Evolutionary conservation across 106 monocot species (phyloP).

Genomic region (Acorus gramineus): DNA sequence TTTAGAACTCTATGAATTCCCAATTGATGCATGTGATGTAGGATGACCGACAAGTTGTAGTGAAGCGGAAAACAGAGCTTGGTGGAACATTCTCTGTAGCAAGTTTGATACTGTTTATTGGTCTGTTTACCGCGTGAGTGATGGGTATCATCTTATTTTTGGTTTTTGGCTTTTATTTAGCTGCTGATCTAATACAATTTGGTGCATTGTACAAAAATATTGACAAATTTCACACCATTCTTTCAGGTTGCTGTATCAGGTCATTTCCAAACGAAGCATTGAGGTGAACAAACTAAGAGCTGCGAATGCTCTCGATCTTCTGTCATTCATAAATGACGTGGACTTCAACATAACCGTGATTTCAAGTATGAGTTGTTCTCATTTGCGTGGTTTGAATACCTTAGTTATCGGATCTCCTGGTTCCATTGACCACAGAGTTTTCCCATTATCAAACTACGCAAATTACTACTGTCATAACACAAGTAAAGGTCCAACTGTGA

Average conservation of each 20-base stretch:
- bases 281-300: constrained; percentile 72
- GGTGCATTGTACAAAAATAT: background rate
- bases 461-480: constrained; percentile 68
- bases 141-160: background rate
- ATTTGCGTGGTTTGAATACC: constrained; percentile 42
- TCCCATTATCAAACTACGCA: constrained; percentile 33
- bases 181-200: too few species aligned
- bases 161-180: too few species aligned
- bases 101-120: constrained; percentile 71
- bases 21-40: constrained; percentile 16
- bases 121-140: constrained; percentile 85
- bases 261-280: constrained; percentile 58
- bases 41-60: constrained; percentile 62
- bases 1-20: background rate
- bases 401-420: constrained; percentile 55
- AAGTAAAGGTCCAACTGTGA: constrained; percentile 58
- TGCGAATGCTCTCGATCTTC: constrained; percentile 64
- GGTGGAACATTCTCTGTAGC: constrained; percentile 94
- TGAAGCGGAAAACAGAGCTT: constrained; percentile 82
- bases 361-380: constrained; percentile 88
- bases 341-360: constrained; percentile 84
- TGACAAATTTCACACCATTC: background rate
- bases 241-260: constrained; percentile 74
- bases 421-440: constrained; percentile 51
- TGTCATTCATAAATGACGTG: constrained; percentile 72